Conservation (phyloP, 257 asterid species). For the Ajuga chamaepitys region DNA sequence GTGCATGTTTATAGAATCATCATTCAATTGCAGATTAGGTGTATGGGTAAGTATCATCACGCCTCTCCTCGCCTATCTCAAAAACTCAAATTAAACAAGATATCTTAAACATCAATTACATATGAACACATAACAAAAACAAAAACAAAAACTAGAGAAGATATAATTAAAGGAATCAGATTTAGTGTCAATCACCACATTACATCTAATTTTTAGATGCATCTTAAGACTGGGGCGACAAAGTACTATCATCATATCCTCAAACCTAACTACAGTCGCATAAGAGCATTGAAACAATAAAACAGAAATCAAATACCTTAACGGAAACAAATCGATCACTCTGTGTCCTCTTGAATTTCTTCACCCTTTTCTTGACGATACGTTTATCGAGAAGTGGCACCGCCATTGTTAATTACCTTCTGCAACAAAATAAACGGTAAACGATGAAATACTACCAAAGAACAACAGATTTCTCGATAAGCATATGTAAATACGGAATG, state of each 20-base stretch:
- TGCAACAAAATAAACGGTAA: background rate
- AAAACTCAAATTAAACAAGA: background rate
- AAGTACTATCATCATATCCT: slow-evolving; percentile 25
- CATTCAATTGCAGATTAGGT: slow-evolving; percentile 48
- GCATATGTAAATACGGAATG: background rate
- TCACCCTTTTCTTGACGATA: slow-evolving; percentile 36
- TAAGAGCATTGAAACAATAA: background rate
- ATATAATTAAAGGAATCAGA: slow-evolving; percentile 23
- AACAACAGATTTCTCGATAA: background rate
- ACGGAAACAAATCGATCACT: slow-evolving; percentile 44
- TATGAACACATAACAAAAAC: slow-evolving; percentile 25
- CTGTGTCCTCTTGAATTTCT: slow-evolving; percentile 46
- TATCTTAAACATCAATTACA: slow-evolving; percentile 29
- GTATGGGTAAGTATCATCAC: slow-evolving; percentile 52
- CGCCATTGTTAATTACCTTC: slow-evolving; percentile 32
- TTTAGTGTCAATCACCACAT: slow-evolving; percentile 40
- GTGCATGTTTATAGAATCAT: slow-evolving; percentile 63
- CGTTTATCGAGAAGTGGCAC: slow-evolving; percentile 42
- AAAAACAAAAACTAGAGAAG: background rate
- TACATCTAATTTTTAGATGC: slow-evolving; percentile 25
- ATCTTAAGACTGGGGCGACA: slow-evolving; percentile 49
- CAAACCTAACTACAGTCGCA: background rate
- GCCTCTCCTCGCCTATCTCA: slow-evolving; percentile 21
- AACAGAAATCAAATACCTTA: slow-evolving; percentile 20
- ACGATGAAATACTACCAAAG: background rate